Percentiles rank a stretch among this genome's conserved stretches.
Conservation (phyloP, 208 protist genomes). For the Paratrypanosoma confusum region DNA sequence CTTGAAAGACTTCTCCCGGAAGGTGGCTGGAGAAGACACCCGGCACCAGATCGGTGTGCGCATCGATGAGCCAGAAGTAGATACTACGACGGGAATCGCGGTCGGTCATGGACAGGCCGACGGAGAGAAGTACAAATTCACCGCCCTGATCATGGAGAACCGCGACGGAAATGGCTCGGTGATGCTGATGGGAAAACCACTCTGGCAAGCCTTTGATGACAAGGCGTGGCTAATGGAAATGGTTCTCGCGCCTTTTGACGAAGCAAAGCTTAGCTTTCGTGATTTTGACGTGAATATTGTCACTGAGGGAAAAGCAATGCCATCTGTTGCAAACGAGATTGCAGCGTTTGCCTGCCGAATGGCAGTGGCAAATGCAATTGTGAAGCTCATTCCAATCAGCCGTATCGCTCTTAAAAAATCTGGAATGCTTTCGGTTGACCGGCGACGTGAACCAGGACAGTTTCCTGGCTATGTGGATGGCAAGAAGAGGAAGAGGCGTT, state of each 20-base stretch:
- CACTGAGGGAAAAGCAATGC: conserved; percentile 72
- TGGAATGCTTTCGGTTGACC: conserved; percentile 77
- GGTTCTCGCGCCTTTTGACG: conserved; percentile 83
- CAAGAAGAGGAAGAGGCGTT: conserved; percentile 75
- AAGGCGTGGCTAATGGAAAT: conserved; percentile 88
- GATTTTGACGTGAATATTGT: conserved; percentile 84
- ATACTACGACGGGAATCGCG: conserved; percentile 63
- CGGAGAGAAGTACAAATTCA: conserved; percentile 79
- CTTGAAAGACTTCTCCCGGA: conserved; percentile 76
- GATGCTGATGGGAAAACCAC: conserved; percentile 69
- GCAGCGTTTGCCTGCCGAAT: conserved; percentile 73
- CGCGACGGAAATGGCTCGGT: conserved; percentile 52
- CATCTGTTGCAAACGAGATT: conserved; percentile 77
- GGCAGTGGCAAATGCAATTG: conserved; percentile 74
- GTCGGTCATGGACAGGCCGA: conserved; percentile 74
- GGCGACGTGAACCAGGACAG: conserved; percentile 62
- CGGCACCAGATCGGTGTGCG: conserved; percentile 86
- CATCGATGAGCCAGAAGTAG: conserved; percentile 75
- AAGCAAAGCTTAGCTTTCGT: conserved; percentile 67
- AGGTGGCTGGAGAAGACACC: conserved; percentile 79
- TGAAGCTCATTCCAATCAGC: conserved; percentile 69
- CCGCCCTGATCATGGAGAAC: conserved; percentile 72
- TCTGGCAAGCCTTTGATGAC: conserved; percentile 58
- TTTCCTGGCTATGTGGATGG: conserved; percentile 79
- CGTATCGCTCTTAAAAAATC: conserved; percentile 84